Evolutionary conservation across 1,284 basidiomycete species (phyloP), one percentile per base, ranked within the genome.

Genomic region (Papiliotrema laurentii): DNA sequence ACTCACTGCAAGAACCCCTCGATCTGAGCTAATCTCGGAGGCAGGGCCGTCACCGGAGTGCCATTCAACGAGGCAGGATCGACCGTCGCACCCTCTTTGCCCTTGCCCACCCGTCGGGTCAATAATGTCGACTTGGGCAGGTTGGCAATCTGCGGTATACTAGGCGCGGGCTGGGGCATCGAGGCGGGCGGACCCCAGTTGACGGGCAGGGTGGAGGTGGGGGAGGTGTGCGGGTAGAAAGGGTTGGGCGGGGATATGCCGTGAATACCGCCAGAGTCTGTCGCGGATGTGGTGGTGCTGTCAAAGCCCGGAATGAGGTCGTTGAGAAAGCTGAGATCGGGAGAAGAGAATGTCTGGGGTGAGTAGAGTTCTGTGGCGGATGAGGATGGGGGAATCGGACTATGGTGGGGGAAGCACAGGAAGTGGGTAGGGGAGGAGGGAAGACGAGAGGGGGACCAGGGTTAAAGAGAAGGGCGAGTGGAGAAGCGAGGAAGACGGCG

Each of bases 1-100:
- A 58, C 57, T 47, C 44, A 59, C 57, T 54, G 47, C 36, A 59
- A 27, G 2, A 61, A 31, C 10, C 30, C 43, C 5, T 60, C 58
- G 5, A 60, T 50, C 45, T 54, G 37, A 18, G 51, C 47, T 40
- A 56, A 22, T 33, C 59, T 43, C 11, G 59, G 54, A 9, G 53
- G 7, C 18, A 49, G 13, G 10, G 10, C 39, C 25, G 40, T 13
- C 10, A 27, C 5, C n/a, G 44, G 41, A 10, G 26, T 25, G 18
- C 22, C 28, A 4, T 10, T 21, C 40, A 47, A 13, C 42, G 27
- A 45, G 41, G 39, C 4, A 35, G 47, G n/a, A 44, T 56, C 31
- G 33, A 27, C 18, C 25, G 25, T 24, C 25, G 36, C 26, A 37
- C 30, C 33, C 25, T 49, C 37, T 25, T 27, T 45, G 35, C 18